These are phyloP conservation scores for Santalum album DNA, from an alignment of 164 flowering plant genomes.

Conservation along the genomic window DNA sequence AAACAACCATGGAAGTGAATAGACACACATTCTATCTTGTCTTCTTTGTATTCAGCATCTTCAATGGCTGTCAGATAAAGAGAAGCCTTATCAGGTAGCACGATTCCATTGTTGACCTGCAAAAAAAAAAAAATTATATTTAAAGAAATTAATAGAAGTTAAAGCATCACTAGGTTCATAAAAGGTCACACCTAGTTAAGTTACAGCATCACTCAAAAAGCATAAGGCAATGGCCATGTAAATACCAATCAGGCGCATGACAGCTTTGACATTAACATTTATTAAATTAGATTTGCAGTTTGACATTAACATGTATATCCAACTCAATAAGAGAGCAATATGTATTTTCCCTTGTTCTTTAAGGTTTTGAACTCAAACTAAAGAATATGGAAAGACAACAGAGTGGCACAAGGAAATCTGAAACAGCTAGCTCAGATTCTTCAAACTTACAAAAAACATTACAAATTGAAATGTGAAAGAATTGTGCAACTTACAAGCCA, in stretches of 20 bases:
- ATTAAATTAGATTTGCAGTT: too few species aligned
- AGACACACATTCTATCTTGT: slow-evolving; percentile 88
- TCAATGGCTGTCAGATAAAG: slow-evolving; percentile 91
- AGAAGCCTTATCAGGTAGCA: slow-evolving; percentile 87
- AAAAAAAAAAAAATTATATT: neutral
- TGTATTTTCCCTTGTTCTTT: too few species aligned
- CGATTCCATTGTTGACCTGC: slow-evolving; percentile 65
- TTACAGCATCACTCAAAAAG: too few species aligned
- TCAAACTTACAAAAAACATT: neutral
- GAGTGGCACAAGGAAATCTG: neutral
- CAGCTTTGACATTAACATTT: too few species aligned
- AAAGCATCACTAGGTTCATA: too few species aligned
- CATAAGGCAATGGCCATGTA: too few species aligned
- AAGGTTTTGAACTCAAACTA: too few species aligned
- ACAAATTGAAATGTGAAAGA: neutral
- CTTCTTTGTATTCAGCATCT: slow-evolving; percentile 97
- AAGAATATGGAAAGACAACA: neutral
- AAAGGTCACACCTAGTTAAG: too few species aligned
- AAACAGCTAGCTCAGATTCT: neutral
- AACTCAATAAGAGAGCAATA: too few species aligned
- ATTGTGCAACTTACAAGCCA: slow-evolving; percentile 82
- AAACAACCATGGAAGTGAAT: neutral
- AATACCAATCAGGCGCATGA: too few species aligned
- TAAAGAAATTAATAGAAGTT: too few species aligned
- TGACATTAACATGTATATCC: too few species aligned